Percentiles rank a stretch among this genome's conserved stretches.
Evolutionary conservation across 306 rosid genomes (phyloP).

Genomic region (Prinsepia uniflora): DNA sequence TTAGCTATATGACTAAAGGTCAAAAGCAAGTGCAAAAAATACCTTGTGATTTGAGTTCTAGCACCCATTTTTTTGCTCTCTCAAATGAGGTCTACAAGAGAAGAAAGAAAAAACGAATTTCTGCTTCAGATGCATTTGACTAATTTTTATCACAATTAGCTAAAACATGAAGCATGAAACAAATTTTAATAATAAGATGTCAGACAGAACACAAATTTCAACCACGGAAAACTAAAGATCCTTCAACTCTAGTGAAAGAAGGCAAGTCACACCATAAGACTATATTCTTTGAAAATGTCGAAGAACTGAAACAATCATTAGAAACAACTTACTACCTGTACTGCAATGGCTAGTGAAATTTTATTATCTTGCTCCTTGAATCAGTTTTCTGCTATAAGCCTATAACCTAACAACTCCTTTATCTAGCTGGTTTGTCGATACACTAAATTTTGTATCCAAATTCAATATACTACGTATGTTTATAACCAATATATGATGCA

Average conservation of each 20-base stretch:
- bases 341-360: not conserved
- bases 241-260: not conserved
- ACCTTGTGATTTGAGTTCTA: constrained; percentile 61
- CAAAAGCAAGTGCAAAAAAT: constrained; percentile 2
- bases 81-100: constrained; percentile 48
- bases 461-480: not conserved
- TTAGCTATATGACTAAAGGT: not conserved
- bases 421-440: not conserved
- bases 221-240: not conserved
- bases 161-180: not conserved
- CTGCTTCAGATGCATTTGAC: not conserved
- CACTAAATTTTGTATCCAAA: too few species aligned
- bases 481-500: not conserved
- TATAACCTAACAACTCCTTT: not conserved
- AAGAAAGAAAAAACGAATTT: not conserved
- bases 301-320: not conserved
- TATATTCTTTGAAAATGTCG: not conserved
- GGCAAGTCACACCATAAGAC: not conserved
- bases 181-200: not conserved
- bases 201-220: not conserved
- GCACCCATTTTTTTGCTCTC: constrained; percentile 58
- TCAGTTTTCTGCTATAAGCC: not conserved
- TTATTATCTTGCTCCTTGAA: not conserved
- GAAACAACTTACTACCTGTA: not conserved
- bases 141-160: not conserved